A percentile compares a stretch with the other conserved stretches of the same genome.
These are phyloP conservation scores for Venturiaceae sp. DNA, from an alignment of 2,329 filamentous ascomycete genomes.

Conservation along the genomic window DNA sequence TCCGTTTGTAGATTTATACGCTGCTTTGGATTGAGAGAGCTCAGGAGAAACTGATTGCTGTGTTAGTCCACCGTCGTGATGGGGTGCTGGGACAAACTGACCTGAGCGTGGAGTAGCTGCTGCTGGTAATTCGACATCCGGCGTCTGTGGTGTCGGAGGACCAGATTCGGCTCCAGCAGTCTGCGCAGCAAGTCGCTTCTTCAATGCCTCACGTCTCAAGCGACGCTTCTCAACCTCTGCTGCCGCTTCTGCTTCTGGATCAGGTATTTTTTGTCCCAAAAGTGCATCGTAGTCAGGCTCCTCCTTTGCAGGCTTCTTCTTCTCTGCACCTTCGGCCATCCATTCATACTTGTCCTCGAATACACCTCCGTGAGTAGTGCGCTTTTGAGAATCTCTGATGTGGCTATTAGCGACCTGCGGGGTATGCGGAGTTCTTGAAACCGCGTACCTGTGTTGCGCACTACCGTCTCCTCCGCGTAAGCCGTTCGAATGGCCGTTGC, in stretches of 20 bases:
- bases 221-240: background rate
- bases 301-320: background rate
- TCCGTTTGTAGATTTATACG: slow-evolving; percentile 15
- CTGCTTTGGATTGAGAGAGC: background rate
- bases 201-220: background rate
- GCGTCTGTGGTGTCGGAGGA: background rate
- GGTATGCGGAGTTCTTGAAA: background rate
- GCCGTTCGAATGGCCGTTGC: background rate
- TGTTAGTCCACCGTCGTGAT: background rate
- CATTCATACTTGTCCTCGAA: slow-evolving; percentile 1
- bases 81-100: background rate
- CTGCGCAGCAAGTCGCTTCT: background rate
- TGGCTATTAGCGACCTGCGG: background rate
- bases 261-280: background rate
- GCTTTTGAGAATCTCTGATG: background rate
- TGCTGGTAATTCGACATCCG: background rate
- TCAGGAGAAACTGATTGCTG: background rate
- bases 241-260: background rate
- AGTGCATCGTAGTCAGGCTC: background rate
- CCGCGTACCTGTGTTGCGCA: background rate
- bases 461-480: background rate
- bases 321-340: background rate
- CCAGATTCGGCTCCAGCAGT: background rate
- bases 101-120: background rate
- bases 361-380: background rate